These are phyloP conservation scores for Pseudogymnoascus sp. DNA, from an alignment of 2,329 filamentous ascomycete species.

Conservation along the genomic window DNA sequence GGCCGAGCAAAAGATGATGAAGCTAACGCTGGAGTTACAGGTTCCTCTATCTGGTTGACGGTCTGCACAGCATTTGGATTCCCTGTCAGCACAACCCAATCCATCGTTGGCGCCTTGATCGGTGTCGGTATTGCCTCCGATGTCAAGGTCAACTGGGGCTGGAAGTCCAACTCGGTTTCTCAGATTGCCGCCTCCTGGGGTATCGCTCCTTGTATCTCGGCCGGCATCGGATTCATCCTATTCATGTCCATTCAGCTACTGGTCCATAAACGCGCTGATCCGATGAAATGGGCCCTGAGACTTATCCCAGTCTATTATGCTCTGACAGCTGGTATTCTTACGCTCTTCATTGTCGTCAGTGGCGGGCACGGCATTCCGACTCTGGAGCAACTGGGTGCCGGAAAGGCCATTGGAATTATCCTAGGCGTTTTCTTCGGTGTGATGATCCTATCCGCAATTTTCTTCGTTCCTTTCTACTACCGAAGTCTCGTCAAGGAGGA, in stretches of 20 bases:
- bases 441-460: constrained; percentile 22
- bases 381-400: constrained; percentile 29
- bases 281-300: constrained; percentile 64
- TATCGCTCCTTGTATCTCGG: constrained; percentile 64
- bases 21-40: constrained; percentile 39
- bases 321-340: constrained; percentile 19
- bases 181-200: constrained; percentile 58
- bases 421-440: constrained; percentile 19
- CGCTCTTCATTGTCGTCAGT: constrained; percentile 37
- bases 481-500: constrained; percentile 26
- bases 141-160: constrained; percentile 58
- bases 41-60: constrained; percentile 66
- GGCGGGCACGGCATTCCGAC: constrained; percentile 16
- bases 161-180: constrained; percentile 56
- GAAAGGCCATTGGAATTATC: constrained; percentile 25
- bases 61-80: constrained; percentile 67
- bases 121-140: constrained; percentile 62
- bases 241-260: constrained; percentile 64
- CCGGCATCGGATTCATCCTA: constrained; percentile 55
- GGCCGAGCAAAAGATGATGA: not conserved
- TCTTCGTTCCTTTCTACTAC: constrained; percentile 30
- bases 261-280: constrained; percentile 63
- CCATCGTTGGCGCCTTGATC: constrained; percentile 58
- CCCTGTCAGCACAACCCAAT: constrained; percentile 66
- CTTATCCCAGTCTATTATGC: constrained; percentile 45